Base-by-base conservation (phyloP, 2,329 filamentous ascomycete genomes). In the Parascedosporium putredinis region DNA sequence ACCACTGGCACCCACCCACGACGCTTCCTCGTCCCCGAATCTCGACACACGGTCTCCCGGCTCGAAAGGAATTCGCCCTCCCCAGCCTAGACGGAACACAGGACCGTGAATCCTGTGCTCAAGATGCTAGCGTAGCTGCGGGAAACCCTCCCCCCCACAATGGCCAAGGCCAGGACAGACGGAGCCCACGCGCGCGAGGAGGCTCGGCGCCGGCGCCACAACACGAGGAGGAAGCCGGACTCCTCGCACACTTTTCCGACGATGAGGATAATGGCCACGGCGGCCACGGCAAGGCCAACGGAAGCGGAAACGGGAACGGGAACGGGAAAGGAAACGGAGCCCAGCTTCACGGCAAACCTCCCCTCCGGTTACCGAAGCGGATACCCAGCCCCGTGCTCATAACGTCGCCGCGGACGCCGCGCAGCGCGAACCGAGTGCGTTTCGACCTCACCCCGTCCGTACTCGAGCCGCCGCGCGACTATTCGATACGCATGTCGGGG, bases 401-500 rank as follows among this genome's bases (percentile, higher is more conserved):
- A 4, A 40, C 46, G 4, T 25, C 27, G 14, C 51, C 64, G 38
- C 62, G 68, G 53, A 75, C 78, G 31, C 77, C 83, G 16, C 65
- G 83, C 49, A 88, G 84, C 1, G 74, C 78, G 7, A 83, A 86
- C 61, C 76, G 86, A 23, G 87, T 93, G 43, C 83, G 84, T 56
- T 93, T 93, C 66, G 82, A 83, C 58, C 67, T 80, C 48, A 68
- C 64, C 16, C 73, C 72, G 20, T 70, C 70, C 55, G 65, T 74
- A 24, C 63, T 68, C 42, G 59, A 58, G 60, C 62, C 40, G 58
- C 49, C 58, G 58, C 50, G 57, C 57, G 14, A 60, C 63, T 40
- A 42, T 45, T 12, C 42, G 18, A 27, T 29, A 10, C 42, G 45
- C n/a, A 14, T 8, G 25, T 24, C 27, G 45, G n/a, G 20, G 16